phyloP scores from a whole-genome alignment of 1,284 basidiomycete genomes.

The Tilletia caries region DNA sequence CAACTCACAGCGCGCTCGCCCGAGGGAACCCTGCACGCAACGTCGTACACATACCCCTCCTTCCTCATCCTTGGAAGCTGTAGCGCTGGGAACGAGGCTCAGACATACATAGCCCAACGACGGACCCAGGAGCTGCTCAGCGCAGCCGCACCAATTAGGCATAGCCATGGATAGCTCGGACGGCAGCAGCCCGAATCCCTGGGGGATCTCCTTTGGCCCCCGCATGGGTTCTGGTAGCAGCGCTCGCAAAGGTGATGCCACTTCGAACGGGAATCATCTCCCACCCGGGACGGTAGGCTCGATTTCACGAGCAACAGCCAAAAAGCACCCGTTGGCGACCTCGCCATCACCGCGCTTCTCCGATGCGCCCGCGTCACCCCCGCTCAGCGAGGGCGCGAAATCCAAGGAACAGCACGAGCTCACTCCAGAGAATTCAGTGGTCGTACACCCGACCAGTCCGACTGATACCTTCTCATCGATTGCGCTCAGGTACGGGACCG shows the following conservation, averaged over 20 bases:
- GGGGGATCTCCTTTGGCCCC: neutral
- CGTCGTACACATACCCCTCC: neutral
- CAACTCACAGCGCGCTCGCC: too few species aligned
- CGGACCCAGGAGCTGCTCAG: too few species aligned
- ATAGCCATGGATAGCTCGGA: neutral
- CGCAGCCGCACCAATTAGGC: too few species aligned
- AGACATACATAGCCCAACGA: too few species aligned
- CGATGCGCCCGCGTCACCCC: neutral
- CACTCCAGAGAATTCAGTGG: constrained; percentile 21
- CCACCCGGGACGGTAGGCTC: neutral
- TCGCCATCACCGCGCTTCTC: constrained; percentile 2
- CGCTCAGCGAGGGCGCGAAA: constrained; percentile 12
- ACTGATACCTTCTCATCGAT: constrained; percentile 42
- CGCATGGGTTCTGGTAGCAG: neutral
- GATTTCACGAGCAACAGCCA: constrained; percentile 3
- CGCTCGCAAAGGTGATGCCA: too few species aligned
- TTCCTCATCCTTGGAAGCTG: too few species aligned
- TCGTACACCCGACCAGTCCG: constrained; percentile 44
- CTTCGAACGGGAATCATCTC: neutral
- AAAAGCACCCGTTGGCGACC: constrained; percentile 1
- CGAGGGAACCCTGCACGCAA: too few species aligned
- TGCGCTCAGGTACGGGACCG: constrained; percentile 48
- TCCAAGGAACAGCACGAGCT: constrained; percentile 22
- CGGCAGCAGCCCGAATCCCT: neutral
- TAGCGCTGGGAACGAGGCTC: too few species aligned